phyloP scores from a whole-genome alignment of 805 yeast species.

The Hanseniaspora taiwanica region DNA sequence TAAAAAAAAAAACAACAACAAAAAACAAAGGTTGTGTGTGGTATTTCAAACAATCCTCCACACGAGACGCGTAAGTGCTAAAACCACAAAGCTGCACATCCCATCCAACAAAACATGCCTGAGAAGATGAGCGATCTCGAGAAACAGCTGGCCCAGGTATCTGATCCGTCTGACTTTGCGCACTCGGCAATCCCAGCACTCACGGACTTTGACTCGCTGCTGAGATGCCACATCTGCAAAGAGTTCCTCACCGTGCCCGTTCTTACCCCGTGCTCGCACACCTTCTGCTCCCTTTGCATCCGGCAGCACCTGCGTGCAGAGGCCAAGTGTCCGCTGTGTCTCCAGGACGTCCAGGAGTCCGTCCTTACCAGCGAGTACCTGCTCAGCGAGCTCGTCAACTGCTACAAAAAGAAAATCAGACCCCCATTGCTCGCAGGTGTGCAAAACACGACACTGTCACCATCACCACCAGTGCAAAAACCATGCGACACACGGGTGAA shows the following conservation, averaged over 20 bases:
- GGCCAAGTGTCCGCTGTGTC: conserved; percentile 67
- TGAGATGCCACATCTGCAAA: conserved; percentile 81
- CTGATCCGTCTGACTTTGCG: conserved; percentile 68
- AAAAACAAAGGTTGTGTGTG: too few species aligned
- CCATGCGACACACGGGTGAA: conserved; percentile 3
- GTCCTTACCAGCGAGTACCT: conserved; percentile 51
- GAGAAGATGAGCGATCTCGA: neutral
- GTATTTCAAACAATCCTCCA: neutral
- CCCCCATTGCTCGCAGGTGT: too few species aligned
- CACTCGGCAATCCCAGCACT: conserved; percentile 41
- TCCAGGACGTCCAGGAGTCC: conserved; percentile 56
- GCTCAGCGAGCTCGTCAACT: conserved; percentile 55
- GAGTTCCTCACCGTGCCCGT: conserved; percentile 73
- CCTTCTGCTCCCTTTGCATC: conserved; percentile 81
- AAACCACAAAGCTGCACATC: neutral
- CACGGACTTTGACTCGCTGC: conserved; percentile 48
- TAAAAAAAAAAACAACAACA: too few species aligned
- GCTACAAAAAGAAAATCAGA: conserved; percentile 33
- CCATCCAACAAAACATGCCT: neutral
- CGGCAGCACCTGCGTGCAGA: conserved; percentile 50
- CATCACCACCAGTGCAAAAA: conserved; percentile 20
- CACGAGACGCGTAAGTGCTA: neutral
- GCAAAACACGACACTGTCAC: too few species aligned
- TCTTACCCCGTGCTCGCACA: conserved; percentile 73
- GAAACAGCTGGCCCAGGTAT: conserved; percentile 13